Conservation (phyloP, 371 early-diverging fungal genomes). For the Mortierella sp. region DNA sequence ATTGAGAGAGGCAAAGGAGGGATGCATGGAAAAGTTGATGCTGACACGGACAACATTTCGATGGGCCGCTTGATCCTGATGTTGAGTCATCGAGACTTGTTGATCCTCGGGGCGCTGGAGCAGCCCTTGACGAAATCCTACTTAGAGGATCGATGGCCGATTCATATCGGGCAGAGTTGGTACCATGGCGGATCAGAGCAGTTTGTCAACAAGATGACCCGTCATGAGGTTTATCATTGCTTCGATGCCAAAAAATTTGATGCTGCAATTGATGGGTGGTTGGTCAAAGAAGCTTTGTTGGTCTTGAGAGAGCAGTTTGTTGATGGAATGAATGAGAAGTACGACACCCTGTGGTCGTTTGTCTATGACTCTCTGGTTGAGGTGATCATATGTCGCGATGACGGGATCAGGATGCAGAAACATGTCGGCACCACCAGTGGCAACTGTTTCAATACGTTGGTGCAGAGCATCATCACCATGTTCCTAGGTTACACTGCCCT, state of each 20-base stretch:
- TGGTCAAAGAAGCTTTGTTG: constrained; percentile 43
- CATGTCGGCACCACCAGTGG: constrained; percentile 56
- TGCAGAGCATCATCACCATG: constrained; percentile 56
- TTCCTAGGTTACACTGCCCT: constrained; percentile 50
- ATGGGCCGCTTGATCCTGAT: constrained; percentile 54
- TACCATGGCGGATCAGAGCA: constrained; percentile 48
- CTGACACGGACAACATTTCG: constrained; percentile 4
- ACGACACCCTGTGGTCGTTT: constrained; percentile 52
- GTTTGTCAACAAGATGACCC: constrained; percentile 42
- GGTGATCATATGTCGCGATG: constrained; percentile 52
- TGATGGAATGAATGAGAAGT: constrained; percentile 34
- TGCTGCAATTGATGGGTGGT: constrained; percentile 55
- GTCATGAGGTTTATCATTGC: constrained; percentile 43
- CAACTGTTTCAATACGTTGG: constrained; percentile 51
- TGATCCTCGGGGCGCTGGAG: constrained; percentile 47
- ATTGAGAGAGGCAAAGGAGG: constrained; percentile 16
- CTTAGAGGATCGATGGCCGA: constrained; percentile 43
- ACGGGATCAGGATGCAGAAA: constrained; percentile 54
- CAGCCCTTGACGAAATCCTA: constrained; percentile 44
- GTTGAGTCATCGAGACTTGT: constrained; percentile 53
- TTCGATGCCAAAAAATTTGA: constrained; percentile 58
- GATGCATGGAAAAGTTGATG: constrained; percentile 9
- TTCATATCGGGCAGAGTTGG: constrained; percentile 55
- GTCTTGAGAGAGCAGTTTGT: constrained; percentile 44
- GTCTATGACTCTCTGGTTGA: constrained; percentile 53